Conservation (phyloP, 2,329 filamentous ascomycete species). For the Botryosphaeria dothidea region DNA sequence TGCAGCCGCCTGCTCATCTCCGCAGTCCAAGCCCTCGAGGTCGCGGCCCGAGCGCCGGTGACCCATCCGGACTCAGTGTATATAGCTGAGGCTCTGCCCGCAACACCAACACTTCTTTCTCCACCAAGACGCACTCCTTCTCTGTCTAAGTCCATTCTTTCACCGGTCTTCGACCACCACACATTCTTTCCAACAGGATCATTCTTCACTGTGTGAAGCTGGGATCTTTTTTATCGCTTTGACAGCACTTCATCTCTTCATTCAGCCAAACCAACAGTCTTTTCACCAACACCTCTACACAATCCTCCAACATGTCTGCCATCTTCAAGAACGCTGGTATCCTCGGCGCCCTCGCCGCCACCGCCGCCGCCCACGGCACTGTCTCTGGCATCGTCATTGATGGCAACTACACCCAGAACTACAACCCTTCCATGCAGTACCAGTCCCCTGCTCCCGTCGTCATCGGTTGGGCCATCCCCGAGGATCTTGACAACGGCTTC, state of each 20-base stretch:
- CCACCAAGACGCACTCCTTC: conserved; percentile 17
- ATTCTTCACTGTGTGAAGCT: conserved; percentile 21
- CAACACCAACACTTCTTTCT: conserved; percentile 4
- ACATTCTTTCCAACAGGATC: conserved; percentile 17
- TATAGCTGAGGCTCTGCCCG: conserved; percentile 4
- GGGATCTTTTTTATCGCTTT: conserved; percentile 19
- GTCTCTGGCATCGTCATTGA: conserved; percentile 49
- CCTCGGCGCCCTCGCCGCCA: conserved; percentile 36
- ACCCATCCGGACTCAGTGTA: not conserved
- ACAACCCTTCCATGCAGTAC: conserved; percentile 45
- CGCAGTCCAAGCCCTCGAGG: not conserved
- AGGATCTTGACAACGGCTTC: conserved; percentile 55
- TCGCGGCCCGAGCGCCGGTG: not conserved
- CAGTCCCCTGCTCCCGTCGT: conserved; percentile 33
- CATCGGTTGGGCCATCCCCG: conserved; percentile 58
- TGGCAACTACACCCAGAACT: conserved; percentile 48
- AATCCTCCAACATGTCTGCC: conserved; percentile 30
- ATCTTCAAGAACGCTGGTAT: conserved; percentile 32
- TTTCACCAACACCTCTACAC: conserved; percentile 20
- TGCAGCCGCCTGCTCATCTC: conserved; percentile 4
- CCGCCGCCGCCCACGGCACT: conserved; percentile 49
- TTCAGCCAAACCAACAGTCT: conserved; percentile 23
- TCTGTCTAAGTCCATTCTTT: conserved; percentile 18
- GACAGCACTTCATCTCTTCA: conserved; percentile 16
- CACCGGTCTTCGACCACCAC: conserved; percentile 17